A percentile compares a stretch with the other conserved stretches of the same genome.
Evolutionary conservation across 1,284 basidiomycete species (phyloP).

Genomic region (Cryptococcus neoformans): DNA sequence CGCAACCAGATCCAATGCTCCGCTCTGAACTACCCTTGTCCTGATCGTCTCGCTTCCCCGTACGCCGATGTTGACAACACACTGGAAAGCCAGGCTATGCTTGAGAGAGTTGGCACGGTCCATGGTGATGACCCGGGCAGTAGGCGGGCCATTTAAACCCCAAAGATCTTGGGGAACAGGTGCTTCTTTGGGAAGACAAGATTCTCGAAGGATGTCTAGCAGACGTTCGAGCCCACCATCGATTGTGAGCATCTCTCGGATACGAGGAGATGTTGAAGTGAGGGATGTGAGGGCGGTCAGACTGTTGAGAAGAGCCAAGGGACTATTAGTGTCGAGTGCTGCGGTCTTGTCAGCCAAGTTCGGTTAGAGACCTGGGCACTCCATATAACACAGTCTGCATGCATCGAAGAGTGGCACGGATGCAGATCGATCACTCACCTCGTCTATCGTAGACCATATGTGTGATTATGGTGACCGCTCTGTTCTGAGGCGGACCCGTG

Average conservation of each 20-base stretch:
- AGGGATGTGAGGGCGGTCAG: conserved; percentile 96
- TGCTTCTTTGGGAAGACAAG: conserved; percentile 53
- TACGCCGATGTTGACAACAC: conserved; percentile 96
- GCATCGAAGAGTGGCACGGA: neutral
- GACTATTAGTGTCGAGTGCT: conserved; percentile 92
- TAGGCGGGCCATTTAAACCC: conserved; percentile 48
- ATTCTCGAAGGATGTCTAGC: conserved; percentile 86
- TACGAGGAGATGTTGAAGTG: conserved; percentile 94
- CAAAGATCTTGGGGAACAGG: conserved; percentile 45
- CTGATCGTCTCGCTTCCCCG: conserved; percentile 91
- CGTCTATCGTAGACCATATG: conserved; percentile 92
- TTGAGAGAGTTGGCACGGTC: conserved; percentile 82
- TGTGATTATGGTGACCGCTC: conserved; percentile 92
- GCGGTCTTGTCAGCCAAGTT: conserved; percentile 9
- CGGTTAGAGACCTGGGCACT: neutral
- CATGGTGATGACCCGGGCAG: conserved; percentile 52
- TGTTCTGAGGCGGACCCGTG: conserved; percentile 89
- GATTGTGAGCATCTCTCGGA: conserved; percentile 96
- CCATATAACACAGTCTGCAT: too few species aligned
- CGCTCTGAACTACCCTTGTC: conserved; percentile 91
- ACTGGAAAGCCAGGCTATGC: conserved; percentile 92
- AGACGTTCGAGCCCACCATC: conserved; percentile 96
- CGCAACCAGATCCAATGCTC: conserved; percentile 90
- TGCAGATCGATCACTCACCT: conserved; percentile 61
- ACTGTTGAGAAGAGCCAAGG: conserved; percentile 92